Evolutionary conservation across 139 green algal genomes (phyloP).

Genomic region (Nannochloris sp.): DNA sequence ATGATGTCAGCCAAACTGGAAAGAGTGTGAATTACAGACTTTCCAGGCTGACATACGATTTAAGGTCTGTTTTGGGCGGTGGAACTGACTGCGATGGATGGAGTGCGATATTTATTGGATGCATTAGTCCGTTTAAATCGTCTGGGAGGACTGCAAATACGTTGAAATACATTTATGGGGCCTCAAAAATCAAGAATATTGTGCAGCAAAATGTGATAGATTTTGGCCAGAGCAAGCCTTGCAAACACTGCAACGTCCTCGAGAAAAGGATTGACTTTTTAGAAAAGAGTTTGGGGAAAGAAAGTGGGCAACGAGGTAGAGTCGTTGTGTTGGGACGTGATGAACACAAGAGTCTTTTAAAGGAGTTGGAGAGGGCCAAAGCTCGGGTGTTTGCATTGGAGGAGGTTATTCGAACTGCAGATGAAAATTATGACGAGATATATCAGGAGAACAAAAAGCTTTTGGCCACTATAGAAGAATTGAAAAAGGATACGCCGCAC

Average conservation of each 20-base stretch:
- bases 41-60: slow-evolving; percentile 11
- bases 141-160: slow-evolving; percentile 6
- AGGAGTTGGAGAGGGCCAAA: not conserved
- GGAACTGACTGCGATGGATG: slow-evolving; percentile 11
- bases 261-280: not conserved
- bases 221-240: not conserved
- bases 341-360: not conserved
- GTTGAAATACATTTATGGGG: slow-evolving; percentile 10
- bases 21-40: slow-evolving; percentile 11
- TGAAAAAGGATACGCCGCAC: not conserved
- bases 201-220: slow-evolving; percentile 5
- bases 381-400: slow-evolving; percentile 4
- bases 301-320: not conserved
- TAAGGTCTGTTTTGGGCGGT: slow-evolving; percentile 17
- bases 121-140: slow-evolving; percentile 7
- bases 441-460: not conserved
- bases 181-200: slow-evolving; percentile 10
- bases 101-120: slow-evolving; percentile 24
- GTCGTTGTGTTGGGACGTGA: not conserved
- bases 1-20: slow-evolving; percentile 8
- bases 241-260: not conserved
- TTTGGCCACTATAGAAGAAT: not conserved
- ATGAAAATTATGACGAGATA: not conserved
- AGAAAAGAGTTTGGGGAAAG: not conserved
- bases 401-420: not conserved